Evolutionary conservation across 1,139 yeast species (phyloP), one percentile per base, ranked within the genome.

Genomic region (Candida sp.): DNA sequence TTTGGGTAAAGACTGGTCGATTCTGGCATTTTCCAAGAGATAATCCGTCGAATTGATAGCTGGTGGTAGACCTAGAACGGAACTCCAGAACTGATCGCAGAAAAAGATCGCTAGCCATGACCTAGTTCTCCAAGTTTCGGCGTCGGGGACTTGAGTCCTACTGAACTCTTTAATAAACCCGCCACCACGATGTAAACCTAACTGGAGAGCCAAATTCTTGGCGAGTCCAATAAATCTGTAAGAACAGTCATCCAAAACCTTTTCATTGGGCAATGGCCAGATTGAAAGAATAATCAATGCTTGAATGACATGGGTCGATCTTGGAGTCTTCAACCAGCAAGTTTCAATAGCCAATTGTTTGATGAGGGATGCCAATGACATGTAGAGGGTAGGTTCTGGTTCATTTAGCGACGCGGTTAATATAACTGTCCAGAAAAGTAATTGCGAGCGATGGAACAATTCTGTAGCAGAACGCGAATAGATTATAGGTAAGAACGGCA

Each of bases 211-310:
- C 41, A 91, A 68, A 47, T 86, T 83, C 53, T 89, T 89, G 2
- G 97, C 97, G 40, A 90, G 70, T 0, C 96, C 95, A 21, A 88
- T 81, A 62, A 89, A 90, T 55, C 98, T 73, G 57, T 89, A 90
- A 1, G 96, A 86, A 55, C 95, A 84, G 59, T 91, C 98, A 64
- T 91, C 98, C 48, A 91, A 72, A 7, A 91, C 95, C 56, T 90
- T 91, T 60, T 87, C 95, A 57, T 90, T 90, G 0, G 98, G 97
- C 38, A 91, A 66, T 1, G 97, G 97, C 98, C 98, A 91, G 30
- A 82, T 81, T 19, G 95, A 82, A 35, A 91, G 71, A 33, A 91
- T 84, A 25, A 90, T 68, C 38, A 91, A 69, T 0, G 97, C 96
- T 60, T 91, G 97, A 8, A 91, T 89, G 32, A 90, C 91, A 59